Conservation (phyloP, 139 green algal genomes). For the Picochlorum sp. region DNA sequence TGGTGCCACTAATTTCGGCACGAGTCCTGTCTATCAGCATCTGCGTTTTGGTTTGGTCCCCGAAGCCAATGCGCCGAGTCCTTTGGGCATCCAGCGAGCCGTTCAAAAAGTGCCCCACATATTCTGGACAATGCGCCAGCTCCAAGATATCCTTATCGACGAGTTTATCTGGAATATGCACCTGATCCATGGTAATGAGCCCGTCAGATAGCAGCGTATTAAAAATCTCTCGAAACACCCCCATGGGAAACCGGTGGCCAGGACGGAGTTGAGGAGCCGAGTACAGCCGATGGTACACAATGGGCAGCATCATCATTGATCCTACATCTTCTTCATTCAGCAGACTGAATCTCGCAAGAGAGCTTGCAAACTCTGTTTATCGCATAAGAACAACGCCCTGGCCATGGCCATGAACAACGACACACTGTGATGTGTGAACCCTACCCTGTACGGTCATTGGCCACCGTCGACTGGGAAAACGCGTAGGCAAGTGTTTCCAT, state of each 20-base stretch:
- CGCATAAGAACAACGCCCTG: neutral
- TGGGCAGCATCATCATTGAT: neutral
- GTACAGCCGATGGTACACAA: conserved; percentile 42
- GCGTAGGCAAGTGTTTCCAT: no score
- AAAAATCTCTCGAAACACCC: conserved; percentile 49
- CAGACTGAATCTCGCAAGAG: neutral
- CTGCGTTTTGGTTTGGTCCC: conserved; percentile 15
- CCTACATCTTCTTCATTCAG: neutral
- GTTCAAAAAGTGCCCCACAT: conserved; percentile 41
- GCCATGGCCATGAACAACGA: no score
- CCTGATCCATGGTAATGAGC: conserved; percentile 19
- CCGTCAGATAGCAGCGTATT: conserved; percentile 33
- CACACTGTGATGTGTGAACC: no score
- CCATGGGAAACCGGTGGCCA: conserved; percentile 77
- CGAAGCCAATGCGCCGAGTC: conserved; percentile 53
- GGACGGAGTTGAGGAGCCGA: conserved; percentile 46
- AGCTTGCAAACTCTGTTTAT: neutral
- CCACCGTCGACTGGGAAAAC: no score
- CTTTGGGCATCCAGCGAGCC: conserved; percentile 14
- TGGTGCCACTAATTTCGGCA: conserved; percentile 58
- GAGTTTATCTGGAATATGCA: conserved; percentile 13
- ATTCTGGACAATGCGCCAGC: conserved; percentile 45
- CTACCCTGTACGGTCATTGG: no score
- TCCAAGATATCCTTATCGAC: conserved; percentile 14
- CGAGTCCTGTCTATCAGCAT: conserved; percentile 38